Conservation (phyloP, 2,329 filamentous ascomycete species). For the Diaporthe ilicicola region DNA sequence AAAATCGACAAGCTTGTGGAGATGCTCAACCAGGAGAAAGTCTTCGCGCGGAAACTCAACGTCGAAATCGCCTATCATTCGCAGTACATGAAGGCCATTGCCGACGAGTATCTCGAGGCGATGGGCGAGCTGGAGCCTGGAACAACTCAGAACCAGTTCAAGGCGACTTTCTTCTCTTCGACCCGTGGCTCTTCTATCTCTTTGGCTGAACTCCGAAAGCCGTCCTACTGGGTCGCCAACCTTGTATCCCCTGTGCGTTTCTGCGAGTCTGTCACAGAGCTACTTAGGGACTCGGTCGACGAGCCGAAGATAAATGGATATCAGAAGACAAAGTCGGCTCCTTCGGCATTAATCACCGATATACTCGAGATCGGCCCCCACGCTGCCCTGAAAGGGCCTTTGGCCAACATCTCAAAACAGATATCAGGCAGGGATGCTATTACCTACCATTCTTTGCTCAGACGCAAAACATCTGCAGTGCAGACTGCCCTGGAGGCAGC, state of each 20-base stretch:
- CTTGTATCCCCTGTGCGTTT: constrained; percentile 41
- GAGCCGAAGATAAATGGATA: constrained; percentile 26
- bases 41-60: constrained; percentile 40
- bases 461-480: constrained; percentile 33
- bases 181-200: constrained; percentile 34
- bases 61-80: constrained; percentile 47
- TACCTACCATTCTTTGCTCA: constrained; percentile 21
- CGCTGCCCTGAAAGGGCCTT: constrained; percentile 38
- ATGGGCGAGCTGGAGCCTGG: constrained; percentile 34
- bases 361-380: constrained; percentile 42
- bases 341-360: constrained; percentile 33
- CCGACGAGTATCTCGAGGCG: constrained; percentile 35
- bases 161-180: constrained; percentile 37
- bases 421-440: not conserved
- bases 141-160: constrained; percentile 4
- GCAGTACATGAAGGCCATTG: constrained; percentile 39
- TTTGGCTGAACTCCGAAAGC: constrained; percentile 30
- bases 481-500: constrained; percentile 35
- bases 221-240: constrained; percentile 41
- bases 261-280: constrained; percentile 37
- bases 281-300: constrained; percentile 28
- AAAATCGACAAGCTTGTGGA: constrained; percentile 36
- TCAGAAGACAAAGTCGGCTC: not conserved
- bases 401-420: constrained; percentile 38
- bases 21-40: constrained; percentile 30